A percentile compares a stretch with the other conserved stretches of the same genome.
These are phyloP conservation scores for Neonectria sp. DNA, from an alignment of 2,329 filamentous ascomycete genomes.

Conservation along the genomic window DNA sequence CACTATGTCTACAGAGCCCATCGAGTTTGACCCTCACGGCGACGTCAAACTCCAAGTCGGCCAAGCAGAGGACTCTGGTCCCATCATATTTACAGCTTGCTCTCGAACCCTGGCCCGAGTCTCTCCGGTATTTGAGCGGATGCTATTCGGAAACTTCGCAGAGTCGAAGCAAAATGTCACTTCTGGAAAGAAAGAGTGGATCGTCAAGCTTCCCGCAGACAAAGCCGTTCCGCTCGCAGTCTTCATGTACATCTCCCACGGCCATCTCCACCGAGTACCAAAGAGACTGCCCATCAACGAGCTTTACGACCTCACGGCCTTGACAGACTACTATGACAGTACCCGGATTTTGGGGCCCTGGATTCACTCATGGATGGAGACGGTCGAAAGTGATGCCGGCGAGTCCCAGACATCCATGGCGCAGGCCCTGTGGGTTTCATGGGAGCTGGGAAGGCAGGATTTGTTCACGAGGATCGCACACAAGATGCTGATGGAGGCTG, in stretches of 20 bases:
- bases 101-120: slow-evolving; percentile 47
- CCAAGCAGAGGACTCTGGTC: background rate
- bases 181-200: slow-evolving; percentile 39
- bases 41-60: slow-evolving; percentile 32
- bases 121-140: slow-evolving; percentile 47
- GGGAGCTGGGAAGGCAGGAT: slow-evolving; percentile 49
- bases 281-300: slow-evolving; percentile 37
- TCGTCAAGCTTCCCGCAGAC: slow-evolving; percentile 51
- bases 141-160: slow-evolving; percentile 48
- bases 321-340: slow-evolving; percentile 52
- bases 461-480: slow-evolving; percentile 40
- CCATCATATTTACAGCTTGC: slow-evolving; percentile 42
- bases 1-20: slow-evolving; percentile 19
- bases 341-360: slow-evolving; percentile 45
- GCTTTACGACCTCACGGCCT: slow-evolving; percentile 47
- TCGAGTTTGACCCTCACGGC: slow-evolving; percentile 32
- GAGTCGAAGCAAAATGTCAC: slow-evolving; percentile 35
- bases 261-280: slow-evolving; percentile 46
- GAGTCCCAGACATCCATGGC: slow-evolving; percentile 37
- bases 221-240: slow-evolving; percentile 46
- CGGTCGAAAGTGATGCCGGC: slow-evolving; percentile 29
- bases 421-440: slow-evolving; percentile 50
- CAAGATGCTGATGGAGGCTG: slow-evolving; percentile 42
- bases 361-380: slow-evolving; percentile 41
- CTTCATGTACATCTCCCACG: slow-evolving; percentile 51